These are phyloP conservation scores for Xenoacremonium recifei DNA, from an alignment of 2,329 filamentous ascomycete species.

Conservation along the genomic window DNA sequence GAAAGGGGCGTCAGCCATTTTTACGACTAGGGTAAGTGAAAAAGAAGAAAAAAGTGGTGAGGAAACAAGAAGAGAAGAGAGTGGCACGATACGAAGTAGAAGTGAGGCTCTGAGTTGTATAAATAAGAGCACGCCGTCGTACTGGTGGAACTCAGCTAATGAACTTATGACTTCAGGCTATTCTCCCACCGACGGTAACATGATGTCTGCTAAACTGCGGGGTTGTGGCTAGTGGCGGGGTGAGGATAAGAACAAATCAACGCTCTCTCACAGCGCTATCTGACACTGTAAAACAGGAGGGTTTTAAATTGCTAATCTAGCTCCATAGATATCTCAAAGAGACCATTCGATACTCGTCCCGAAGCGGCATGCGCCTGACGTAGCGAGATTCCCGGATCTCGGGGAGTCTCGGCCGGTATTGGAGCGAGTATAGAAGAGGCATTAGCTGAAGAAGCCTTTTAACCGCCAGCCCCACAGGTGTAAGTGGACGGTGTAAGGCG, in stretches of 20 bases:
- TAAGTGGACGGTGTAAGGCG: too few species aligned
- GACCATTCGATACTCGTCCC: too few species aligned
- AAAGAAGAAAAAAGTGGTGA: constrained; percentile 7
- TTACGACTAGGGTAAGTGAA: constrained; percentile 3
- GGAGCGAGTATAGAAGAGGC: background rate
- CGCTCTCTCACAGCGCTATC: too few species aligned
- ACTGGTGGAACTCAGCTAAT: background rate
- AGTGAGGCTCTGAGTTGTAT: background rate
- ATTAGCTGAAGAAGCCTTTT: too few species aligned
- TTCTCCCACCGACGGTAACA: background rate
- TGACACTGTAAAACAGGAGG: too few species aligned
- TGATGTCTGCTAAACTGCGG: constrained; percentile 2
- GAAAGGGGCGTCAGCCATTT: constrained; percentile 50
- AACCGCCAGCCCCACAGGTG: too few species aligned
- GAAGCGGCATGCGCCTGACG: too few species aligned
- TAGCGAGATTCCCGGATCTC: background rate
- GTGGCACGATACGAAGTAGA: background rate
- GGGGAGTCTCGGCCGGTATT: background rate
- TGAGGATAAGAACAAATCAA: too few species aligned
- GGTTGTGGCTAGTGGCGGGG: constrained; percentile 9
- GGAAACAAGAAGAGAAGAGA: background rate
- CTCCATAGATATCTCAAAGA: too few species aligned
- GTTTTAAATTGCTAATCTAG: too few species aligned
- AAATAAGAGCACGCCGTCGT: background rate
- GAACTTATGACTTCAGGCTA: background rate